phyloP scores from a whole-genome alignment of 768 basidiomycete species.

The Mycena venus region DNA sequence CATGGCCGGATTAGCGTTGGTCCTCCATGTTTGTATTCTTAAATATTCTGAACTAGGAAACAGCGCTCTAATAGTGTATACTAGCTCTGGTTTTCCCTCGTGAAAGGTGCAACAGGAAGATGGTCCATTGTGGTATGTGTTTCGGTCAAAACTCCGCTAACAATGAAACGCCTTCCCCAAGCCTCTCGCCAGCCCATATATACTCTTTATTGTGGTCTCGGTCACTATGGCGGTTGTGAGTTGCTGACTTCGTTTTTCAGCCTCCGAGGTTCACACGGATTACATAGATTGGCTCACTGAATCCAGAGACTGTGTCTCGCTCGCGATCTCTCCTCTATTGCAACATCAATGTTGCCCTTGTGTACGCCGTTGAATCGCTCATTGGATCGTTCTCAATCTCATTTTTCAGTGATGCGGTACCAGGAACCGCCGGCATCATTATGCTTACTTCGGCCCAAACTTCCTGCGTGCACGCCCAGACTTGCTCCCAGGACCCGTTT shows the following conservation, averaged over 20 bases:
- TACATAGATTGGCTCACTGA: background rate
- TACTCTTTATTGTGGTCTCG: background rate
- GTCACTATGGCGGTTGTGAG: background rate
- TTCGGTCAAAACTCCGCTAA: background rate
- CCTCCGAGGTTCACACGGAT: too few species aligned
- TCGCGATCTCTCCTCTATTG: slow-evolving; percentile 13
- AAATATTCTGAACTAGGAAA: too few species aligned
- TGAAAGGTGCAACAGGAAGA: too few species aligned
- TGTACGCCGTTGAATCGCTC: background rate
- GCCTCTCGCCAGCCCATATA: slow-evolving; percentile 2
- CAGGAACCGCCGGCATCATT: background rate
- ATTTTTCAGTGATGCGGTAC: background rate
- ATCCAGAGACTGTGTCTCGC: slow-evolving; percentile 5
- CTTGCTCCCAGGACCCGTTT: too few species aligned
- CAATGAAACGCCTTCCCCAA: background rate
- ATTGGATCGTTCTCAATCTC: background rate
- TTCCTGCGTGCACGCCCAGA: too few species aligned
- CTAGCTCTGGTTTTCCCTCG: slow-evolving; percentile 7
- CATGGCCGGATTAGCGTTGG: slow-evolving; percentile 4
- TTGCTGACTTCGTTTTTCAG: too few species aligned
- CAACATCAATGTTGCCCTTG: background rate
- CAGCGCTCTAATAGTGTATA: background rate
- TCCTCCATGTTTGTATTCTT: background rate
- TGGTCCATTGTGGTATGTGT: background rate
- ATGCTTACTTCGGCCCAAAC: too few species aligned